Evolutionary conservation across 2,329 filamentous ascomycete species (phyloP).

Genomic region (Aspergillus melleus): DNA sequence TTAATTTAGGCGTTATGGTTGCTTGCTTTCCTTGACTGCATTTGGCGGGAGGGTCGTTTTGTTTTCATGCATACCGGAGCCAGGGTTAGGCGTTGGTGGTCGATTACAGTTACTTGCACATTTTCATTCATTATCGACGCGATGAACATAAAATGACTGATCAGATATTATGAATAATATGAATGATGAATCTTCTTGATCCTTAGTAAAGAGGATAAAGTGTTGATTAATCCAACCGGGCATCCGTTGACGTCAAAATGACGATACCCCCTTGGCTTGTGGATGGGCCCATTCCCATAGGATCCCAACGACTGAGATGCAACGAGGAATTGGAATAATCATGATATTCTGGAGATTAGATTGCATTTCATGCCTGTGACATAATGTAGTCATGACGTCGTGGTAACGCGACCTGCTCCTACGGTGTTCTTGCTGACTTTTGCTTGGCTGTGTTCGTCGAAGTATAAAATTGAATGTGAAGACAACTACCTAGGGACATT

Average conservation of each 20-base stretch:
- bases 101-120: background rate
- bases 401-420: background rate
- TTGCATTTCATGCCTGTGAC: background rate
- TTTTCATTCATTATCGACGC: background rate
- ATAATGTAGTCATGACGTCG: background rate
- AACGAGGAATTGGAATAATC: background rate
- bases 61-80: background rate
- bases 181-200: background rate
- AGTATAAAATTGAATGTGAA: background rate
- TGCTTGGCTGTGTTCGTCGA: too few relatives aligned
- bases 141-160: background rate
- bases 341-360: background rate
- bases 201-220: too few relatives aligned
- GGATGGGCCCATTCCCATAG: background rate
- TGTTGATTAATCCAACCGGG: too few relatives aligned
- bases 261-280: constrained; percentile 1
- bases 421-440: background rate
- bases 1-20: background rate
- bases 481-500: too few relatives aligned
- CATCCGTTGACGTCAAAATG: constrained; percentile 18
- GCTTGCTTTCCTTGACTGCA: background rate
- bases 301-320: background rate
- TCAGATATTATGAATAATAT: background rate
- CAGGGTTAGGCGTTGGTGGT: background rate
- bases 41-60: background rate